Evolutionary conservation across 495 filamentous ascomycete species (phyloP), one percentile per base, ranked within the genome.

Genomic region (Penicillium pancosmium): DNA sequence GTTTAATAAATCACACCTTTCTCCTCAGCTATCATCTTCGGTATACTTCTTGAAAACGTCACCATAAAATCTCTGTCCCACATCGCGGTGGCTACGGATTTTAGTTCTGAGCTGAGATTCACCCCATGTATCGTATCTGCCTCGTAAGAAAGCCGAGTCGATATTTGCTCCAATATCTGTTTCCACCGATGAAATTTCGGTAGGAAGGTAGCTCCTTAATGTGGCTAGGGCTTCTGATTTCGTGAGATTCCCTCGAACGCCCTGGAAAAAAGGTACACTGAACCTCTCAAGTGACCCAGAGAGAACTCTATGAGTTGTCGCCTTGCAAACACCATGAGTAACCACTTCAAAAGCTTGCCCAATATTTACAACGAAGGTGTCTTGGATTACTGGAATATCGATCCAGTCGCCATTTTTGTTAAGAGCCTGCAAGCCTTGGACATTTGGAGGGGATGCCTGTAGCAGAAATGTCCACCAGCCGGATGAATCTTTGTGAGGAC

Each of bases 281-380:
- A 69, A 79, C 43, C 77, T 62, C 58, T 79, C 73, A 4, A 59
- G 50, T 31, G 46, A 23, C 10, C 61, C 64, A 7, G 59, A 56
- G 3, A 46, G 41, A 7, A 97, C 93, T 9, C 93, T 84, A 67
- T 97, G 93, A 23, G 92, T 95, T 0, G 93, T 96, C 38, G 83
- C 85, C 35, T 86, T 87, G 68, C 93, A 96, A 0, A 97, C 90
- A 4, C 93, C 93, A 16, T 85, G 84, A 3, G 93, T 97, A 41
- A 98, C 77, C 1, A 94, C 93, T 73, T 97, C 93, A 21, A 98
- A 78, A 1, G 92, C 92, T 67, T 96, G 92, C 0, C 94, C 94
- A 63, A 98, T 95, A 50, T 93, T 93, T 1, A 97, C 90, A 0
- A 98, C 92, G 5, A 88, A 69, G 15, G 85, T 86, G 1, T 77